Conservation (phyloP, 164 flowering plant species). For the Platanus orientalis region DNA sequence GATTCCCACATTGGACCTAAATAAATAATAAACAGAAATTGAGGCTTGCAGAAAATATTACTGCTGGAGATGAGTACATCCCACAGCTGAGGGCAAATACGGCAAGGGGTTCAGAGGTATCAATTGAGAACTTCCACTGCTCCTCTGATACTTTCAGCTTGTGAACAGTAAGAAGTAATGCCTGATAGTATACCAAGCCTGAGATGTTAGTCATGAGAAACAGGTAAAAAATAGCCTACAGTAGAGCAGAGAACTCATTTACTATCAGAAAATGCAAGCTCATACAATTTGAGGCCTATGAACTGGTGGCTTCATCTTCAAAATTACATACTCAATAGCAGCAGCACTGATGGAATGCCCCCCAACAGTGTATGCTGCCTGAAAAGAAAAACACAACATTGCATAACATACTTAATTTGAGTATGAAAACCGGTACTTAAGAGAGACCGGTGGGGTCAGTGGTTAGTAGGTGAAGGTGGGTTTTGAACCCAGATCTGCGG, state of each 20-base stretch:
- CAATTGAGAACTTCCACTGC: slow-evolving; percentile 52
- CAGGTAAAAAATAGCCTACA: not conserved
- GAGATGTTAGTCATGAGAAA: not conserved
- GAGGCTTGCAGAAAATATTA: slow-evolving; percentile 18
- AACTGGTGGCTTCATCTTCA: slow-evolving; percentile 80
- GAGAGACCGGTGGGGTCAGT: too few species aligned
- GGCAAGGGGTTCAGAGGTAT: slow-evolving; percentile 50
- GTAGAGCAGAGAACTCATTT: not conserved
- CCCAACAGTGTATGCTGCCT: slow-evolving; percentile 83
- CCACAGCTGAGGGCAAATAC: slow-evolving; percentile 76
- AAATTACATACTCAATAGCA: slow-evolving; percentile 60
- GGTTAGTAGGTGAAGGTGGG: too few species aligned
- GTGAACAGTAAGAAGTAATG: slow-evolving; percentile 70
- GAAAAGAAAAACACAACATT: slow-evolving; percentile 10
- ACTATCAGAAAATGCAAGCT: not conserved
- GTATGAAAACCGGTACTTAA: too few species aligned
- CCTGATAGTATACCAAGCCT: slow-evolving; percentile 28
- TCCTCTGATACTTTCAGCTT: slow-evolving; percentile 68
- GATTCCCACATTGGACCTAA: too few species aligned
- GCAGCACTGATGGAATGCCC: slow-evolving; percentile 75
- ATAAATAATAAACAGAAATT: too few species aligned
- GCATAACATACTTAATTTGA: too few species aligned
- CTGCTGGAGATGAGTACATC: slow-evolving; percentile 86
- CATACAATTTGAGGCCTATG: slow-evolving; percentile 81
- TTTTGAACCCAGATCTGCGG: too few species aligned